Percentiles rank a stretch among this genome's conserved stretches.
phyloP scores from a whole-genome alignment of 139 green algal species.

The Chlamydomonas incerta region DNA sequence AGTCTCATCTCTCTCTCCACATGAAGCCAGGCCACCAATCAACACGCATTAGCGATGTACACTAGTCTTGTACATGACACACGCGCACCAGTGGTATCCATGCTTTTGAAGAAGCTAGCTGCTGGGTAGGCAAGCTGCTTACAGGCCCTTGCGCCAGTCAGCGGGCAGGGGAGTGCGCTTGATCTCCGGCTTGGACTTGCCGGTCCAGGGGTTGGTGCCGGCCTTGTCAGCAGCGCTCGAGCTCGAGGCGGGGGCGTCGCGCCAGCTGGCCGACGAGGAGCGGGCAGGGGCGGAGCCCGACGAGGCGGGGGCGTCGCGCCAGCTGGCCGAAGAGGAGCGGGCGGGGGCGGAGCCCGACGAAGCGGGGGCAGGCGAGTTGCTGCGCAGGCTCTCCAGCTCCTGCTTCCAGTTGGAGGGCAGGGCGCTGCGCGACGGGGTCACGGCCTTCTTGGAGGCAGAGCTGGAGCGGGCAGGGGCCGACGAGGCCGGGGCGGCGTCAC shows the following conservation, averaged over 20 bases:
- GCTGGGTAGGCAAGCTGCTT: neutral
- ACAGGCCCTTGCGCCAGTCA: conserved; percentile 39
- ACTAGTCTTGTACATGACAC: neutral
- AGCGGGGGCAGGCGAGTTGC: neutral
- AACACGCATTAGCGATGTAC: too few species aligned
- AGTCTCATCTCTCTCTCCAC: neutral
- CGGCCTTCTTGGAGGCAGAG: conserved; percentile 9
- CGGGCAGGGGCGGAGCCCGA: conserved; percentile 12
- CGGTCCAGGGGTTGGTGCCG: conserved; percentile 40
- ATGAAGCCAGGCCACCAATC: neutral
- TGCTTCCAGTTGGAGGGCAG: conserved; percentile 44
- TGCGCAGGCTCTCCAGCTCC: conserved; percentile 34
- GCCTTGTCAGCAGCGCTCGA: neutral
- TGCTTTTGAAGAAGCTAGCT: too few species aligned
- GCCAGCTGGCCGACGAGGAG: conserved; percentile 29
- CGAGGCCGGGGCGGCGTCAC: conserved; percentile 4
- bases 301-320: conserved; percentile 15
- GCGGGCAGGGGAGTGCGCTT: conserved; percentile 40
- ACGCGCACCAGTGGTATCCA: neutral
- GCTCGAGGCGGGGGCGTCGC: neutral
- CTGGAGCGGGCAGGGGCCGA: neutral
- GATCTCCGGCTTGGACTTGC: conserved; percentile 41
- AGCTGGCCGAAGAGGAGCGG: conserved; percentile 9
- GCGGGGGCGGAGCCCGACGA: too few species aligned
- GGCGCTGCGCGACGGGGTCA: conserved; percentile 4